Percentiles rank a stretch among this genome's conserved stretches.
Evolutionary conservation across 2,329 filamentous ascomycete species (phyloP).

Genomic region (Cephalotrichum gorgonifer): DNA sequence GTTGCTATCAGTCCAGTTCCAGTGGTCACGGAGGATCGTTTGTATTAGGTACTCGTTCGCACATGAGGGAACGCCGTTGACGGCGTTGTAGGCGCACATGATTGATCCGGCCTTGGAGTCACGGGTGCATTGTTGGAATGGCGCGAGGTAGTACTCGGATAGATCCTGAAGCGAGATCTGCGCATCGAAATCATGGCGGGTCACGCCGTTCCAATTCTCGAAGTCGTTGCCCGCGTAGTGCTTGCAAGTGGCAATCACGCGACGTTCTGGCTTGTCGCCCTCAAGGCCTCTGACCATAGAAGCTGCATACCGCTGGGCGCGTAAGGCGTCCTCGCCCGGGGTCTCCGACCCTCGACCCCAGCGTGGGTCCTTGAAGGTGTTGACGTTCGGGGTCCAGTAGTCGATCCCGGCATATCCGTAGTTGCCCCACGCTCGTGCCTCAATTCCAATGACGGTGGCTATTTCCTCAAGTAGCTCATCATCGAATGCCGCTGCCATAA

Average conservation of each 20-base stretch:
- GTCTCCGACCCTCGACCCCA: constrained; percentile 54
- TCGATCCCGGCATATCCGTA: constrained; percentile 41
- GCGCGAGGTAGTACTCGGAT: constrained; percentile 56
- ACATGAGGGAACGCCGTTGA: constrained; percentile 57
- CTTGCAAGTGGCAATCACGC: constrained; percentile 46
- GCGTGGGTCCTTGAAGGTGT: constrained; percentile 51
- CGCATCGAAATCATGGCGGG: constrained; percentile 43
- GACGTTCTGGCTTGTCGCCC: constrained; percentile 16
- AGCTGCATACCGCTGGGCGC: constrained; percentile 38
- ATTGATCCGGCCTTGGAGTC: constrained; percentile 46
- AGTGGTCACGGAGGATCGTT: constrained; percentile 54
- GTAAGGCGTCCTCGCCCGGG: constrained; percentile 44
- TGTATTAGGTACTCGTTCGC: constrained; percentile 52
- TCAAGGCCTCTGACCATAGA: constrained; percentile 44
- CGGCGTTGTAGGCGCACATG: constrained; percentile 53
- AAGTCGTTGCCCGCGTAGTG: constrained; percentile 49
- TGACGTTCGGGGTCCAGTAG: constrained; percentile 59
- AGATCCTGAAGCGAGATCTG: constrained; percentile 50
- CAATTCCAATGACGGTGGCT: constrained; percentile 43
- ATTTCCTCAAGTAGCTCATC: constrained; percentile 48
- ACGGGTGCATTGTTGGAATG: constrained; percentile 52
- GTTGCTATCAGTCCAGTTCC: constrained; percentile 50
- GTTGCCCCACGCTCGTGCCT: constrained; percentile 57
- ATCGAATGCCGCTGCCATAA: constrained; percentile 53
- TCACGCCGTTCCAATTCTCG: constrained; percentile 30